Base-by-base conservation (phyloP, 1,284 basidiomycete species). In the Cryptococcus sp. region DNA sequence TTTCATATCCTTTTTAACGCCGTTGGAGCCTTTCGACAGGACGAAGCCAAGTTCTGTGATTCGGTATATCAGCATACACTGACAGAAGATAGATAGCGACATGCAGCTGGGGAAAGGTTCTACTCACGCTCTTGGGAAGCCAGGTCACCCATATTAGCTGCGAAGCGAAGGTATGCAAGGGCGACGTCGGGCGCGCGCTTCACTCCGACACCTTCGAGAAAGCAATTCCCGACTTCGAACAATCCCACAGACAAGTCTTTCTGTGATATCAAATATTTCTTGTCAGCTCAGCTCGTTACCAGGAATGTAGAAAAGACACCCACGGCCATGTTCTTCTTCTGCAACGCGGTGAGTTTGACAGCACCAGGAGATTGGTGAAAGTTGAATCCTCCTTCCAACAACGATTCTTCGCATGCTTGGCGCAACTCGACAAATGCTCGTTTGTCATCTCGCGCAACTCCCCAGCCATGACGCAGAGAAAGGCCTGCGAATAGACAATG, bases 1-100 rank as follows among this genome's bases (percentile, higher is more conserved):
- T 51, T 73, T 70, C 75, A 73, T 73, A 64, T 79, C 73, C 67
- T 78, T 77, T 66, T 76, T 77, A 29, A 79, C 57, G 16, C 75
- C 74, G 43, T 57, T 62, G 20, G 64, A 64, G 15, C 77, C 77
- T 50, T 77, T 76, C 1, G 72, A 71, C 46, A 78, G 61, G n/a
- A 78, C 47, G 55, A 70, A 66, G 7, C 74, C 76, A 10, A 78
- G 68, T 57, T 78, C 75, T 77, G 57, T 10, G 20, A 19, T 26
- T 59, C 57, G 57, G 52, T 55, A n/a, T 22, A 26, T 45, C 50
- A 39, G 38, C 39, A 50, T 26, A 4, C 26, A 26, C 41, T n/a
- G 22, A 34, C 8, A 5, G 2, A 13, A 34, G 3, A 34, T 34
- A 13, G 8, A 7, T 34, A 34, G 29, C 29, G 8, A 13, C 2